Evolutionary conservation across 2,329 filamentous ascomycete genomes (phyloP), one percentile per base, ranked within the genome.

Genomic region (Pseudopyrenochaeta lycopersici): DNA sequence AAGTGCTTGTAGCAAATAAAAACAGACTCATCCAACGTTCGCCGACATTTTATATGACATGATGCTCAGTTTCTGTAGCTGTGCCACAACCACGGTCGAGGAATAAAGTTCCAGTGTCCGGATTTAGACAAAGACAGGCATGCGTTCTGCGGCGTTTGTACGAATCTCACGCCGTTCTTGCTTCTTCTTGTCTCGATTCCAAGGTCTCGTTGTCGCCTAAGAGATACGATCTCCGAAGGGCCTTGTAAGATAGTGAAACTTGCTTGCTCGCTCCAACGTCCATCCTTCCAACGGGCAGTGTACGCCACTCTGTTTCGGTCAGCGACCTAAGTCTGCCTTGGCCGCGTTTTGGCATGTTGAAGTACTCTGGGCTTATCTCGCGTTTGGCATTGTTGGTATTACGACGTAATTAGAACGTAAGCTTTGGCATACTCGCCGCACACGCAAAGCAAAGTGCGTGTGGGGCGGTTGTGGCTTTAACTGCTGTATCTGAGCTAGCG

Each of bases 61-160:
- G 31, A 33, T 33, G 31, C 31, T 38, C 35, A 30, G 20, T 40
- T 33, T 17, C n/a, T 44, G 17, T 50, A 12, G 30, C 39, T 30
- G 18, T 18, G 35, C 35, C 35, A 33, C 32, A 35, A 35, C 43
- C 43, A 12, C 31, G 21, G 43, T 23, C 17, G 43, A 36, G 23
- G 31, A 46, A 6, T 39, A 21, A 6, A 20, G 35, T 39, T 46
- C 35, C 43, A 36, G 43, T 35, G 43, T 46, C 36, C 15, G 23
- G 12, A 42, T 42, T 49, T 33, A 49, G 30, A 43, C 38, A 49
- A 32, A 42, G 36, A 17, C 47, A 50, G 40, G 47, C 47, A 50
- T 50, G 11, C 42, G 38, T 17, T 30, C 47, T 43, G 39, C 41
- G 47, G 47, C 32, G 33, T 38, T 38, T 43, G 30, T 35, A 43